Evolutionary conservation across 352 stramenopile species (phyloP).

Genomic region (Stephanocyclus meneghinianus): DNA sequence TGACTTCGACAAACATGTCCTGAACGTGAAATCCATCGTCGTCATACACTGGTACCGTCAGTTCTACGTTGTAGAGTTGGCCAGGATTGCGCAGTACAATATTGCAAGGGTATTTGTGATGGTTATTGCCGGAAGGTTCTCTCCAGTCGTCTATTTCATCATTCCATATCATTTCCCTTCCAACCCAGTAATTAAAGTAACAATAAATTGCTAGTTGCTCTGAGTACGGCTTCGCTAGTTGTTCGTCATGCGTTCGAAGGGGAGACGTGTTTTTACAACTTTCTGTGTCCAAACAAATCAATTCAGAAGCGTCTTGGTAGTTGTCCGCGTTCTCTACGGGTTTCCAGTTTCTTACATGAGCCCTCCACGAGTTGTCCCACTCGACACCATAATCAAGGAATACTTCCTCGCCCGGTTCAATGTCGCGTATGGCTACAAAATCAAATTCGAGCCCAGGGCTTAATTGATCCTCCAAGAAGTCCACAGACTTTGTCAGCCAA

Average conservation of each 20-base stretch:
- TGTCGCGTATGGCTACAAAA: slow-evolving; percentile 42
- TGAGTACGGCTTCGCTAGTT: slow-evolving; percentile 4
- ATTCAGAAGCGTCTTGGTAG: slow-evolving; percentile 12
- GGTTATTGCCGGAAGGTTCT: background rate
- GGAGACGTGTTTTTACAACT: background rate
- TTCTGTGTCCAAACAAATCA: slow-evolving; percentile 17
- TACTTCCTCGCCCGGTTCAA: slow-evolving; percentile 35
- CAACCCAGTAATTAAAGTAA: slow-evolving; percentile 12
- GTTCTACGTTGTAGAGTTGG: slow-evolving; percentile 5
- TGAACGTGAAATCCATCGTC: background rate
- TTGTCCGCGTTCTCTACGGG: background rate
- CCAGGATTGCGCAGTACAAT: slow-evolving; percentile 6
- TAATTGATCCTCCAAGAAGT: slow-evolving; percentile 30
- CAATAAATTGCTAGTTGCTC: slow-evolving; percentile 8
- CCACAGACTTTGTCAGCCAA: slow-evolving; percentile 12
- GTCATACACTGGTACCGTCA: slow-evolving; percentile 3
- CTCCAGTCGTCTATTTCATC: slow-evolving; percentile 18
- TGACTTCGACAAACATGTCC: slow-evolving; percentile 16
- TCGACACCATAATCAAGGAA: slow-evolving; percentile 24
- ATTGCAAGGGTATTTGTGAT: slow-evolving; percentile 8
- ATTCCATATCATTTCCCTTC: slow-evolving; percentile 11
- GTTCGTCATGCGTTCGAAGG: slow-evolving; percentile 7
- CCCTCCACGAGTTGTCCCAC: slow-evolving; percentile 13
- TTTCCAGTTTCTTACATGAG: slow-evolving; percentile 15
- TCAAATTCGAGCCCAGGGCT: slow-evolving; percentile 27